These are phyloP conservation scores for Castanospermum australe DNA, from an alignment of 306 rosid species.

Conservation along the genomic window DNA sequence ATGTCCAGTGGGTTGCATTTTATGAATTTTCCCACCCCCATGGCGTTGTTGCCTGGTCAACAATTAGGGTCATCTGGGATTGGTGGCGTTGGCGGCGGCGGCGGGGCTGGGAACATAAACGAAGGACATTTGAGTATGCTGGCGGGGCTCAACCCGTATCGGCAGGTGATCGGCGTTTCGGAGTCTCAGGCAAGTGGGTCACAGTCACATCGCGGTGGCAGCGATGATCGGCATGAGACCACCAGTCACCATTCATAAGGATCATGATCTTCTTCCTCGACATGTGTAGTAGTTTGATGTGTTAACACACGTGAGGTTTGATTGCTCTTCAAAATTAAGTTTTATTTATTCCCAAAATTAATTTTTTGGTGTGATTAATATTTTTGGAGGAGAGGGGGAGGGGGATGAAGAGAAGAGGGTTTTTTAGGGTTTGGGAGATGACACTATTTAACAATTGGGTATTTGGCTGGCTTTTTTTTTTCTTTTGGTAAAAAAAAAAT, in stretches of 20 bases:
- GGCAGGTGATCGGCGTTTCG: conserved; percentile 39
- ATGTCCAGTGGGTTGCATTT: conserved; percentile 77
- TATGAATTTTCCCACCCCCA: conserved; percentile 71
- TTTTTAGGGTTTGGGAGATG: conserved; percentile 58
- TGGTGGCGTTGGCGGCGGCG: conserved; percentile 8
- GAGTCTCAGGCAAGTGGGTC: conserved; percentile 60
- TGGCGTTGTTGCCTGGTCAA: conserved; percentile 62
- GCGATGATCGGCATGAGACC: conserved; percentile 55
- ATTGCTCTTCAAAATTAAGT: conserved; percentile 49
- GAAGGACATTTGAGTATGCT: conserved; percentile 64
- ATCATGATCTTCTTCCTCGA: conserved; percentile 32
- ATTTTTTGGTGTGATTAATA: conserved; percentile 59
- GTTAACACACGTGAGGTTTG: conserved; percentile 79
- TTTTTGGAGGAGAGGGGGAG: conserved; percentile 21
- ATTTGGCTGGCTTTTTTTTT: conserved; percentile 28
- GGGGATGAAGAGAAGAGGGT: conserved; percentile 1
- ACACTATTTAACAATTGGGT: conserved; percentile 50
- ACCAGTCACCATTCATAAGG: conserved; percentile 61
- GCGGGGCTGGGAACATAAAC: conserved; percentile 27
- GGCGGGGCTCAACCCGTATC: conserved; percentile 55
- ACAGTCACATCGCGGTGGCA: conserved; percentile 60
- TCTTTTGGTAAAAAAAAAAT: conserved; percentile 2
- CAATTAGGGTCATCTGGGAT: conserved; percentile 37
- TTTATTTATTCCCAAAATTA: conserved; percentile 29
- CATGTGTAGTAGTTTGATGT: conserved; percentile 63